phyloP scores from a whole-genome alignment of 2,329 filamentous ascomycete genomes.

The Lanzia echinophila region DNA sequence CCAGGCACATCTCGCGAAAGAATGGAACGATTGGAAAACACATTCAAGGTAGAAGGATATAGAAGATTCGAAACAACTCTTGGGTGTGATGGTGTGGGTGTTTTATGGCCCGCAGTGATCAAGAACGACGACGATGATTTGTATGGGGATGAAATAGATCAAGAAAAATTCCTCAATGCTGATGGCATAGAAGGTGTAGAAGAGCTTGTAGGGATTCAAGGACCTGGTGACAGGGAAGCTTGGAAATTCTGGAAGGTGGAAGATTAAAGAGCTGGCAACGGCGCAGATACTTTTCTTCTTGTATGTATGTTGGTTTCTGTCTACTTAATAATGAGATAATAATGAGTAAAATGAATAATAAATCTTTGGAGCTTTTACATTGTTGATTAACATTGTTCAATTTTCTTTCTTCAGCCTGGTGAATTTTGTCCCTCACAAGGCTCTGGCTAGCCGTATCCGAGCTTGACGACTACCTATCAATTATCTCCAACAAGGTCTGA shows the following conservation, averaged over 20 bases:
- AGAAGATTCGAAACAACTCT: constrained; percentile 82
- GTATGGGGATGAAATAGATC: constrained; percentile 86
- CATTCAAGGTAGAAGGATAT: constrained; percentile 67
- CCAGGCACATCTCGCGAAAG: constrained; percentile 52
- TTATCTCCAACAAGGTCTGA: no score
- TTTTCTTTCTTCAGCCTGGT: constrained; percentile 5
- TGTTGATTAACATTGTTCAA: no score
- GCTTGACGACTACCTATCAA: not conserved
- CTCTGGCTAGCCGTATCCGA: constrained; percentile 7
- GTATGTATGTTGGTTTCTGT: no score
- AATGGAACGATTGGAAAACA: constrained; percentile 56
- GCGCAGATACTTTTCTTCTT: constrained; percentile 4
- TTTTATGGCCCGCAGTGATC: constrained; percentile 86
- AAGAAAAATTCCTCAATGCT: constrained; percentile 80
- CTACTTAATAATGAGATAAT: no score
- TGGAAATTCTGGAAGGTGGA: constrained; percentile 83
- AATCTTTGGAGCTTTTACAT: no score
- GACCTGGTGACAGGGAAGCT: constrained; percentile 63
- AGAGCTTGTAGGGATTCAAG: constrained; percentile 72
- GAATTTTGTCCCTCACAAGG: constrained; percentile 4
- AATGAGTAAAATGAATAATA: not conserved
- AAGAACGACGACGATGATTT: constrained; percentile 74
- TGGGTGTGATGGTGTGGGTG: constrained; percentile 87
- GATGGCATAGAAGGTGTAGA: constrained; percentile 82
- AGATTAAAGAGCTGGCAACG: constrained; percentile 25